Conservation (phyloP, 1,284 basidiomycete species). For the Fomes fomentarius region DNA sequence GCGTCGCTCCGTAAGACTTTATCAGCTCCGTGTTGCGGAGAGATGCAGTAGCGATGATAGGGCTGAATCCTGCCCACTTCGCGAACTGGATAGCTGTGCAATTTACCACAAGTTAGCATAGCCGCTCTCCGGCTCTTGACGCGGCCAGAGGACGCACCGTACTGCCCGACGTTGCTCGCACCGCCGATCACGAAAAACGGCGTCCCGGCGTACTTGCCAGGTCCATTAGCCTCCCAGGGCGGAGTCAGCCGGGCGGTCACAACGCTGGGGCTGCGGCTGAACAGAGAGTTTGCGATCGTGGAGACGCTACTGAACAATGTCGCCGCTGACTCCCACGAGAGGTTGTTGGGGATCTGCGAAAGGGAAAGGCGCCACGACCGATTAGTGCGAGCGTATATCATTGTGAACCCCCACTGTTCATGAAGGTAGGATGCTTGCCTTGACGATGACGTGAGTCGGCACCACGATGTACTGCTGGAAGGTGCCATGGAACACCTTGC, state of each 20-base stretch:
- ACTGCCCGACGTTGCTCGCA: constrained; percentile 38
- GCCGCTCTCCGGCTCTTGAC: no score
- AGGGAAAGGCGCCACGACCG: not conserved
- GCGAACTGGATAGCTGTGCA: constrained; percentile 45
- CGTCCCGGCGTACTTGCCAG: constrained; percentile 26
- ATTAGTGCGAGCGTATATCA: not conserved
- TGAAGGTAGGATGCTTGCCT: constrained; percentile 7
- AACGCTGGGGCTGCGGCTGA: not conserved
- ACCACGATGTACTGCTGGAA: constrained; percentile 38
- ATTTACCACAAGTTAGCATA: not conserved
- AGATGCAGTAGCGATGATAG: constrained; percentile 51
- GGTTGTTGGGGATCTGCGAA: constrained; percentile 20
- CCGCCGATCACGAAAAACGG: constrained; percentile 41
- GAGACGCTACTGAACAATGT: not conserved
- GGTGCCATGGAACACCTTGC: constrained; percentile 48
- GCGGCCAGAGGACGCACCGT: constrained; percentile 26
- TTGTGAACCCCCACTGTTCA: not conserved
- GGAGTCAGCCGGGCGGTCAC: not conserved
- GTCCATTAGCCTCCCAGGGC: not conserved
- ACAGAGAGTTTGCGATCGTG: not conserved
- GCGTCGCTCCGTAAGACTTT: constrained; percentile 30
- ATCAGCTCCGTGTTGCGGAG: constrained; percentile 44
- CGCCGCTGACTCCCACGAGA: not conserved
- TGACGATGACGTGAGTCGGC: not conserved
- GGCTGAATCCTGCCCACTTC: constrained; percentile 47